Percentiles rank a stretch among this genome's conserved stretches.
These are phyloP conservation scores for Claviceps maximensis DNA, from an alignment of 2,329 filamentous ascomycete genomes.

Conservation along the genomic window DNA sequence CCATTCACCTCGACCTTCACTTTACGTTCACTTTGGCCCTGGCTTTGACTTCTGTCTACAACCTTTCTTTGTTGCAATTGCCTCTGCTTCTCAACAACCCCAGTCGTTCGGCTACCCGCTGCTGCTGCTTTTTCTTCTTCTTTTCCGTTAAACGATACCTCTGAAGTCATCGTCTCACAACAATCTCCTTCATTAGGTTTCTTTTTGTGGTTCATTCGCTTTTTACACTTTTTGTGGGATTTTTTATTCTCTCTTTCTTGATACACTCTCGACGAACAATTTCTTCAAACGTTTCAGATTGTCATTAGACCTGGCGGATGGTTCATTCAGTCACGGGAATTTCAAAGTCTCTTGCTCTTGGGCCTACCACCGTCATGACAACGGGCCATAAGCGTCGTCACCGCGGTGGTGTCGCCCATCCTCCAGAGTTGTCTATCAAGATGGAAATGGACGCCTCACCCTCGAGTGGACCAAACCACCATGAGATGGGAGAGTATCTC, in stretches of 20 bases:
- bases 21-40: neutral
- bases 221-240: too few relatives aligned
- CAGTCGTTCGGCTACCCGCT: neutral
- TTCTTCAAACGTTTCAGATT: neutral
- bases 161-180: neutral
- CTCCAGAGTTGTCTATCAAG: conserved; percentile 9
- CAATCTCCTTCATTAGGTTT: too few relatives aligned
- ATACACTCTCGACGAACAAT: neutral
- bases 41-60: neutral
- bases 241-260: neutral
- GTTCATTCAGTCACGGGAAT: neutral
- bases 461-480: neutral
- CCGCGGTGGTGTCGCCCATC: neutral
- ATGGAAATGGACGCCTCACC: conserved; percentile 13
- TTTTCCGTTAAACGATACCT: neutral
- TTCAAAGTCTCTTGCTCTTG: neutral
- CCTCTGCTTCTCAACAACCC: neutral
- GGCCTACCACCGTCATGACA: neutral
- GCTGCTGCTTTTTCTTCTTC: neutral
- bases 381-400: neutral
- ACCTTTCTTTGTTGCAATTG: neutral
- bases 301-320: neutral
- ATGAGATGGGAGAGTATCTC: neutral
- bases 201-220: too few relatives aligned
- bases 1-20: neutral